A percentile compares a stretch with the other conserved stretches of the same genome.
Evolutionary conservation across 1,284 basidiomycete genomes (phyloP).

Genomic region (Ustilago tritici): DNA sequence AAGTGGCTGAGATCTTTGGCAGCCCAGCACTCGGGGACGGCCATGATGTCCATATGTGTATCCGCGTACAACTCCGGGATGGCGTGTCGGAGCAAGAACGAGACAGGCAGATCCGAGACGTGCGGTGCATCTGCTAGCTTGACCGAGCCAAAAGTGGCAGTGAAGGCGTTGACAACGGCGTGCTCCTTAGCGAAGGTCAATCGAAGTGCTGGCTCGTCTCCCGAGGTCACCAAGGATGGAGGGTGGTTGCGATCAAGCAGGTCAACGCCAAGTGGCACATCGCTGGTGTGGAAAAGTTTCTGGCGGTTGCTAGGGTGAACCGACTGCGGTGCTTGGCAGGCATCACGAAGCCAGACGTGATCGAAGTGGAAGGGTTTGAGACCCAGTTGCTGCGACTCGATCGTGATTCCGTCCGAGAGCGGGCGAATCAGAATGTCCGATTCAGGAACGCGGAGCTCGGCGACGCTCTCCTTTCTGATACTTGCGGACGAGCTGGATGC

Average conservation of each 20-base stretch:
- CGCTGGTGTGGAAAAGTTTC: slow-evolving; percentile 79
- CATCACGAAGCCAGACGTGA: slow-evolving; percentile 73
- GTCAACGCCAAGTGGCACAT: slow-evolving; percentile 70
- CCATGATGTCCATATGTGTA: slow-evolving; percentile 62
- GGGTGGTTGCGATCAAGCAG: slow-evolving; percentile 71
- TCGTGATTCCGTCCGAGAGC: slow-evolving; percentile 40
- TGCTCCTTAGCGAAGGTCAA: slow-evolving; percentile 47
- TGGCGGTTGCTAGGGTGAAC: slow-evolving; percentile 81
- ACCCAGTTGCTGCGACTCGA: slow-evolving; percentile 66
- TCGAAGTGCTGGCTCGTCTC: slow-evolving; percentile 35
- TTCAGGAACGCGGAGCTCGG: slow-evolving; percentile 25
- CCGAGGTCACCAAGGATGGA: slow-evolving; percentile 32
- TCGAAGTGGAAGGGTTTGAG: slow-evolving; percentile 57
- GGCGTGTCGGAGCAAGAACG: slow-evolving; percentile 71
- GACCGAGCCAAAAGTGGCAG: slow-evolving; percentile 42
- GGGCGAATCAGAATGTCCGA: slow-evolving; percentile 43
- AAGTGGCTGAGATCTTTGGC: slow-evolving; percentile 56
- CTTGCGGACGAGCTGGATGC: slow-evolving; percentile 8
- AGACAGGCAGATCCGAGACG: slow-evolving; percentile 70
- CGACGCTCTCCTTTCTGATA: neutral
- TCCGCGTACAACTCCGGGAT: slow-evolving; percentile 69
- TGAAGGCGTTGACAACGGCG: slow-evolving; percentile 60
- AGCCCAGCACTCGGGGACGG: slow-evolving; percentile 58
- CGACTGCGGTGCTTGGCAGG: slow-evolving; percentile 75
- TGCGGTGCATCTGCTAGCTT: slow-evolving; percentile 41